These are phyloP conservation scores for Solanum lycopersicoides DNA, from an alignment of 257 asterid genomes.

Conservation along the genomic window DNA sequence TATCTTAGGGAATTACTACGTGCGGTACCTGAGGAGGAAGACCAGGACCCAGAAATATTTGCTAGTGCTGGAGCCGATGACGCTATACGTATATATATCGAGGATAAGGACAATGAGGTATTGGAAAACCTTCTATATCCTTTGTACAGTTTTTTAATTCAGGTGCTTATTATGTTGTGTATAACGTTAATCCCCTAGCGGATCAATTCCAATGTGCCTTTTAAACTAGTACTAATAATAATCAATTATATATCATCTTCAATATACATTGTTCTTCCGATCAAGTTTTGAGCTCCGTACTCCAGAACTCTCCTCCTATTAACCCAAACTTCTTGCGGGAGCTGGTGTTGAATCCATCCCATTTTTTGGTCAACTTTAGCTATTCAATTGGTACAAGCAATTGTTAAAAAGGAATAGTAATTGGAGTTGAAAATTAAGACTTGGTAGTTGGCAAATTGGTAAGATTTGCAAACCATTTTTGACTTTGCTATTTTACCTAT, in stretches of 20 bases:
- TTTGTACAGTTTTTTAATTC: background rate
- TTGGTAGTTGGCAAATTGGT: no score
- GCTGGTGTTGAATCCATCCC: no score
- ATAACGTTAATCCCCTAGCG: background rate
- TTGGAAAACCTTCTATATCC: background rate
- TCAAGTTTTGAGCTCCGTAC: background rate
- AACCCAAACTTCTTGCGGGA: background rate
- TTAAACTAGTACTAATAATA: background rate
- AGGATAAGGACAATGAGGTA: conserved; percentile 56
- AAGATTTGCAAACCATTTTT: no score
- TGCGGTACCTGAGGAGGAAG: background rate
- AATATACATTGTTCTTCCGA: background rate
- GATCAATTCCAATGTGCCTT: background rate
- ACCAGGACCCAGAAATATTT: conserved; percentile 28
- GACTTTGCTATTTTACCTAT: no score
- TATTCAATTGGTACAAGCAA: no score
- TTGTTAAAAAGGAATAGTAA: no score
- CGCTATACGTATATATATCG: conserved; percentile 74
- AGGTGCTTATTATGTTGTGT: background rate
- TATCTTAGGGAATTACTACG: conserved; percentile 37
- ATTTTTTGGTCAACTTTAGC: no score
- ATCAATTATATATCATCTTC: background rate
- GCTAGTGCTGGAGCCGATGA: conserved; percentile 84
- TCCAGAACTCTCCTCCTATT: background rate
- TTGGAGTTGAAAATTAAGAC: no score